phyloP scores from a whole-genome alignment of 225 moss, liverwort and hornwort species.

The Rhytidiadelphus loreus region DNA sequence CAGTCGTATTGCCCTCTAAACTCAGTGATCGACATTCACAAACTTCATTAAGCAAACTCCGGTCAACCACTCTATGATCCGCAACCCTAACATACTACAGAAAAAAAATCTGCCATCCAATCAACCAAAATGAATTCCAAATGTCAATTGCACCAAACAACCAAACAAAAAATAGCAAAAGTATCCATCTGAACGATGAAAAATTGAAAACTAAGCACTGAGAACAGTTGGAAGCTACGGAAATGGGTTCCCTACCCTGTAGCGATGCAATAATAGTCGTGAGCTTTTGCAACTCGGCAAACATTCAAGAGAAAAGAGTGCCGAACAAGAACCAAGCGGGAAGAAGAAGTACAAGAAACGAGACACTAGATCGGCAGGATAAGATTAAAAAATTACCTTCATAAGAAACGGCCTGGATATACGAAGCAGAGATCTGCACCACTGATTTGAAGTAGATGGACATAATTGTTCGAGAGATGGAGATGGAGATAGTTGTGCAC shows the following conservation, averaged over 20 bases:
- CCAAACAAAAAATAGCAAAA: too few species aligned
- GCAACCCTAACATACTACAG: neutral
- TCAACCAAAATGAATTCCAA: neutral
- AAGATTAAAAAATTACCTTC: neutral
- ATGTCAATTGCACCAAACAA: neutral
- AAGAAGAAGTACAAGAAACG: too few species aligned
- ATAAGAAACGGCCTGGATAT: neutral
- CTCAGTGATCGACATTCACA: neutral
- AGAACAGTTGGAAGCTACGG: neutral
- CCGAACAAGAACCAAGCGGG: too few species aligned
- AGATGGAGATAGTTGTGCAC: neutral
- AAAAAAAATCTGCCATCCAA: neutral
- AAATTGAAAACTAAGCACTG: neutral
- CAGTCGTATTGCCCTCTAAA: neutral
- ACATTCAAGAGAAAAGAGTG: neutral
- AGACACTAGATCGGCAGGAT: neutral
- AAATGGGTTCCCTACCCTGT: neutral
- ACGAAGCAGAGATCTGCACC: neutral
- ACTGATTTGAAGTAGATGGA: neutral
- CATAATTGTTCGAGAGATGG: neutral
- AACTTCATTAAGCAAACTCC: neutral
- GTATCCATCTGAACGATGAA: too few species aligned
- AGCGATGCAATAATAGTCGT: neutral
- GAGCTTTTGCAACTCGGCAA: neutral
- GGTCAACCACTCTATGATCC: neutral